Evolutionary conservation across 2,329 filamentous ascomycete species (phyloP), one percentile per base, ranked within the genome.

Genomic region (Hypomyces perniciosus): DNA sequence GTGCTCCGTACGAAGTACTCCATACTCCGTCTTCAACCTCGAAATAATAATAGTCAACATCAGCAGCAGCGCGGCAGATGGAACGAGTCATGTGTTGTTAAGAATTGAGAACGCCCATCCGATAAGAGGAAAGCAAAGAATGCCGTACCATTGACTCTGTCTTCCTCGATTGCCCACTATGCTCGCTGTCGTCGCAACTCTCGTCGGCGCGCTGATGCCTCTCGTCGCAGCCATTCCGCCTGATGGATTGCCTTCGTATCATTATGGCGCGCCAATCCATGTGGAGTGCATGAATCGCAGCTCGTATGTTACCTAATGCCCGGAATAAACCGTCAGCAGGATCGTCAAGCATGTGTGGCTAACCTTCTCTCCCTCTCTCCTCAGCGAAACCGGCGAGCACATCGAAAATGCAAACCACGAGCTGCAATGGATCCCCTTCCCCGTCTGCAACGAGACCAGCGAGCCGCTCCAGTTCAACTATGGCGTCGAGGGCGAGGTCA

Each of bases 341-440:
- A 10, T 7, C 8, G 4, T 6, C 5, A 12, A 26, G 29, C 33
- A 43, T 7, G 35, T 30, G 27, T 6, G 10, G 26, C 47, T 44
- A 10, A 44, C 48, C 9, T 20, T 7, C 6, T 13, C 28, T n/a
- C n/a, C n/a, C 35, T 27, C 53, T 50, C 51, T 26, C 34, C n/a
- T 9, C 65, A 93, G 88, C 62, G 88, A 95, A 61, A 93, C 88
- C 7, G 90, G 90, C 67, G 90, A 95, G 69, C 90, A 95, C 75
- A 85, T 96, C 63, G 86, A 89, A 64, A 84, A 95, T 66, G 77
- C 79, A 34, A 77, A 84, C 57, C 85, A 93, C 63, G 86, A 95
- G 67, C 82, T 96, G 51, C 80, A 95, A 78, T 97, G 93, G 78
- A 84, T 93, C 41, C 90, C 92, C 37, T 97, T 97, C 69, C 88